phyloP scores from a whole-genome alignment of 1,284 basidiomycete genomes.

The Naganishia albida region DNA sequence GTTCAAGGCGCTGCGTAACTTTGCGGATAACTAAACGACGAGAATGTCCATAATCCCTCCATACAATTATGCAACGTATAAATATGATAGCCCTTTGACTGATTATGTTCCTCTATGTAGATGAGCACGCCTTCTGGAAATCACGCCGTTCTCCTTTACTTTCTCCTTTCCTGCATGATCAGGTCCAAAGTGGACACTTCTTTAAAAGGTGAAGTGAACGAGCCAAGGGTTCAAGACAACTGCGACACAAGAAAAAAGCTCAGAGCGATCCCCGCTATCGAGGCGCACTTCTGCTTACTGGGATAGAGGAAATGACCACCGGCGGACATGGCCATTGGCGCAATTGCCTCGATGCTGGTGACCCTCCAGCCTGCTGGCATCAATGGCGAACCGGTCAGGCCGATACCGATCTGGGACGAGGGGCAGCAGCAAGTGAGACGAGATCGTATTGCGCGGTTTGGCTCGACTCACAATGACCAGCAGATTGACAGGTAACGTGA shows the following conservation, averaged over 20 bases:
- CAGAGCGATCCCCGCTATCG: background rate
- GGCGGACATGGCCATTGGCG: constrained; percentile 41
- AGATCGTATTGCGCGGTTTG: background rate
- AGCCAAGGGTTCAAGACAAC: constrained; percentile 25
- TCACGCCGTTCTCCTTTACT: too few relatives aligned
- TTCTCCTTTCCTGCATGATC: too few relatives aligned
- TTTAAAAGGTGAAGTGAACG: constrained; percentile 21
- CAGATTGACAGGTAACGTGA: constrained; percentile 62
- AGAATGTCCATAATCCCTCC: too few relatives aligned
- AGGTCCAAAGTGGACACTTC: too few relatives aligned
- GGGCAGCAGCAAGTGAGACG: background rate
- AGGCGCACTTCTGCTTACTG: background rate
- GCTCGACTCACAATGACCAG: constrained; percentile 53
- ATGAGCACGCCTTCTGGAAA: too few relatives aligned
- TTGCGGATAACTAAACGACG: too few relatives aligned
- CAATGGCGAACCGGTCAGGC: constrained; percentile 36
- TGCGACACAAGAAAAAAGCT: background rate
- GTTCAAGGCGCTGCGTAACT: too few relatives aligned
- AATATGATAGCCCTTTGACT: too few relatives aligned
- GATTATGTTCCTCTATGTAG: too few relatives aligned
- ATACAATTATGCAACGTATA: too few relatives aligned
- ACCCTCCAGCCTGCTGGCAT: constrained; percentile 42
- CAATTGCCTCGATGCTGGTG: constrained; percentile 38
- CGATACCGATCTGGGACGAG: constrained; percentile 36
- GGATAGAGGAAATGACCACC: constrained; percentile 42